Evolutionary conservation across 176 grass and related monocot genomes (phyloP).

Genomic region (Eleusine coracana): DNA sequence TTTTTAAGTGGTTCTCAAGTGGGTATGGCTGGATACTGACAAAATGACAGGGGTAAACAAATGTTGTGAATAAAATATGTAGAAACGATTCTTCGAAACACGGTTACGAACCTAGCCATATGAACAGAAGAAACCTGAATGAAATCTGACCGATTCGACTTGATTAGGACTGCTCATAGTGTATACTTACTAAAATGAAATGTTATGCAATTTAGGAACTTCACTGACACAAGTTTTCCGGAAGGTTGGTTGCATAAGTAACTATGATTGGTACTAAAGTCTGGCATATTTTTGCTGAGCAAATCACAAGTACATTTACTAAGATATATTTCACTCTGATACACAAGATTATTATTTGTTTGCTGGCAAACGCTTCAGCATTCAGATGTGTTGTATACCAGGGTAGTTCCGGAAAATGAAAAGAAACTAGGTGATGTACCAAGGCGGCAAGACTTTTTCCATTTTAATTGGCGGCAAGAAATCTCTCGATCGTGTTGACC

Average conservation of each 20-base stretch:
- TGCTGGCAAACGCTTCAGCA: neutral
- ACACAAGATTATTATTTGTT: neutral
- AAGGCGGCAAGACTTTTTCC: neutral
- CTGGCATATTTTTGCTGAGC: conserved; percentile 15
- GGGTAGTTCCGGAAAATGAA: neutral
- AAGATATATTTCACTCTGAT: neutral
- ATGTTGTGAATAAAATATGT: neutral
- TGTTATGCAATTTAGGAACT: neutral
- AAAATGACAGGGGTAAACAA: neutral
- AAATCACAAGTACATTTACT: conserved; percentile 7
- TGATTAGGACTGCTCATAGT: neutral
- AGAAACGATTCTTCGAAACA: neutral
- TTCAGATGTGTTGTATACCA: neutral
- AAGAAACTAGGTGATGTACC: neutral
- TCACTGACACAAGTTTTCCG: neutral
- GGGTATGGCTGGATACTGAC: neutral
- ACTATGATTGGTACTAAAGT: neutral
- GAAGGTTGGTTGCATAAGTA: neutral
- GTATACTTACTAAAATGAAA: neutral
- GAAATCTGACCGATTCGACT: neutral
- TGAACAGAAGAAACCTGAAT: neutral
- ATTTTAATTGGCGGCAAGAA: conserved; percentile 16
- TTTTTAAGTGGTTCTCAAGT: neutral
- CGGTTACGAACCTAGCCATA: neutral
- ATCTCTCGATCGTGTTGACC: neutral